Evolutionary conservation across 2,329 filamentous ascomycete genomes (phyloP).

Genomic region (Cladosporium oxysporum): DNA sequence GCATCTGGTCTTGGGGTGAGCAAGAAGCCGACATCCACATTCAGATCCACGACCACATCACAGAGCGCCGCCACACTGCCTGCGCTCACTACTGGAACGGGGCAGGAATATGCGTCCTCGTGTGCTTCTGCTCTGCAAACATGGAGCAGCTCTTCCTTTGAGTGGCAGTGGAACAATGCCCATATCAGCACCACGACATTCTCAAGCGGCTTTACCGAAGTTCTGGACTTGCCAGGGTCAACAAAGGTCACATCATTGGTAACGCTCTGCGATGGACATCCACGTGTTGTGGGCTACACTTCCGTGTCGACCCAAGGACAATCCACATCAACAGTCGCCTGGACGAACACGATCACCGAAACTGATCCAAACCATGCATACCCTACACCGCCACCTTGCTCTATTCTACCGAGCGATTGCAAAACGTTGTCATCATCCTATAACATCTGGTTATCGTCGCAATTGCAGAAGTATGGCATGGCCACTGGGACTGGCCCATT

Average conservation of each 20-base stretch:
- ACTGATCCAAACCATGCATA: conserved; percentile 14
- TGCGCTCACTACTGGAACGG: conserved; percentile 10
- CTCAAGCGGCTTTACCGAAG: conserved; percentile 13
- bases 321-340: conserved; percentile 13
- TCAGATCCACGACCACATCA: neutral
- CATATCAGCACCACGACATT: conserved; percentile 11
- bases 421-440: conserved; percentile 20
- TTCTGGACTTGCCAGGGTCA: conserved; percentile 1
- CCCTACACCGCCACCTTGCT: conserved; percentile 22
- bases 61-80: neutral
- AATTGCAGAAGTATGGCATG: neutral
- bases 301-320: neutral
- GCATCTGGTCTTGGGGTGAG: conserved; percentile 12
- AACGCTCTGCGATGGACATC: conserved; percentile 30
- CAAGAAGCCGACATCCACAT: neutral
- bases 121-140: conserved; percentile 3
- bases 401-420: conserved; percentile 18
- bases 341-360: conserved; percentile 19
- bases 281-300: conserved; percentile 22
- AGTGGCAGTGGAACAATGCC: conserved; percentile 3
- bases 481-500: conserved; percentile 14
- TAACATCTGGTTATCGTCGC: conserved; percentile 1
- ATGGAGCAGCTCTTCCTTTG: conserved; percentile 16
- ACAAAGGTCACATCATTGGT: conserved; percentile 16
- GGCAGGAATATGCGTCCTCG: conserved; percentile 16